Conservation (phyloP, 345 rosid genomes). For the Gynandropsis gynandra region DNA sequence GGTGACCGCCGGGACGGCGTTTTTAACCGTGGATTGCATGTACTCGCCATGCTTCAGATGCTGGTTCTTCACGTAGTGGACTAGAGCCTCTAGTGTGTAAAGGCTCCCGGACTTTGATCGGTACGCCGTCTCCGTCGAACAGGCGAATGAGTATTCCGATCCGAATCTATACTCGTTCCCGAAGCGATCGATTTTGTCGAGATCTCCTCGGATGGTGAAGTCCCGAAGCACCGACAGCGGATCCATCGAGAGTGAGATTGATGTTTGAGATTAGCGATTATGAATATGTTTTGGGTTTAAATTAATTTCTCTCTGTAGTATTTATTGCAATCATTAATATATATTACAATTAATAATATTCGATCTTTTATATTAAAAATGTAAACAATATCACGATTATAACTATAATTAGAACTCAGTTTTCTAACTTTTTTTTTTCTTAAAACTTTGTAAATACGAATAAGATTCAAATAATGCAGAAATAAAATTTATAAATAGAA, state of each 20-base stretch:
- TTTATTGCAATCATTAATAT: no score
- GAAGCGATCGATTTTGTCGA: slow-evolving; percentile 47
- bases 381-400: no score
- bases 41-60: slow-evolving; percentile 70
- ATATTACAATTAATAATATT: no score
- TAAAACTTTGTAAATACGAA: no score
- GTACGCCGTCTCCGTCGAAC: slow-evolving; percentile 63
- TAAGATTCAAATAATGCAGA: no score
- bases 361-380: no score
- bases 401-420: no score
- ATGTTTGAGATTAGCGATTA: slow-evolving; percentile 18
- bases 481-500: no score
- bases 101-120: slow-evolving; percentile 77
- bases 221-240: slow-evolving; percentile 74
- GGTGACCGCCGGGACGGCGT: slow-evolving; percentile 59
- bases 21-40: slow-evolving; percentile 53
- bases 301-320: no score
- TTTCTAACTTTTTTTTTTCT: no score
- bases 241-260: slow-evolving; percentile 37
- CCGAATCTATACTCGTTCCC: slow-evolving; percentile 58
- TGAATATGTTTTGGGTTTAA: neutral
- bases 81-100: slow-evolving; percentile 72
- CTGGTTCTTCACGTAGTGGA: slow-evolving; percentile 56
- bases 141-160: slow-evolving; percentile 53
- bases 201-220: slow-evolving; percentile 54